Evolutionary conservation across 305 asterid genomes (phyloP).

Genomic region (Solanum hybrid): DNA sequence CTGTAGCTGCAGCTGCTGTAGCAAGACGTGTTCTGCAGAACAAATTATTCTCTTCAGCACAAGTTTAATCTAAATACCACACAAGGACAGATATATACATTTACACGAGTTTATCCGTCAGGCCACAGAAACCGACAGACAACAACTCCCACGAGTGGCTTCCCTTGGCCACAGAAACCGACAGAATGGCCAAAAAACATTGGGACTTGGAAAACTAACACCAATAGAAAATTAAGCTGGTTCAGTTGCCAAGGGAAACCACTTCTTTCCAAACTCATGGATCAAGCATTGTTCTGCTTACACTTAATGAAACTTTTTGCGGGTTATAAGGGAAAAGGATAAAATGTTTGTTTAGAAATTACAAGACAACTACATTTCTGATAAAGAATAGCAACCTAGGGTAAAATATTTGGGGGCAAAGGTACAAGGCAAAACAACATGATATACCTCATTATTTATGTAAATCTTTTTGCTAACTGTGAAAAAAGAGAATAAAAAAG

Average conservation of each 20-base stretch:
- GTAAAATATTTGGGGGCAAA: not conserved
- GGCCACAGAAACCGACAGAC: not conserved
- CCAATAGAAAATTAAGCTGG: not conserved
- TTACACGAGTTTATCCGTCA: not conserved
- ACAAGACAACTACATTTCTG: not conserved
- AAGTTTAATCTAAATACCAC: not conserved
- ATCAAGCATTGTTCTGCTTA: not conserved
- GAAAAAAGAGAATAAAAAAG: not conserved
- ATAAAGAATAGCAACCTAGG: not conserved
- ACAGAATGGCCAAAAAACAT: not conserved
- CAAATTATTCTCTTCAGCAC: not conserved
- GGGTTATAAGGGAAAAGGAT: not conserved
- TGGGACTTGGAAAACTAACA: not conserved
- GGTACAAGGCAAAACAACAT: not conserved
- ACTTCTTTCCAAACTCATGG: not conserved
- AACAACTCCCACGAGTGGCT: not conserved
- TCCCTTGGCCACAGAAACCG: not conserved
- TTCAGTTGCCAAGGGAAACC: not conserved
- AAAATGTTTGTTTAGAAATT: not conserved
- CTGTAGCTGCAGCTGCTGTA: conserved; percentile 36
- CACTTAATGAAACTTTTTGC: not conserved
- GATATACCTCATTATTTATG: not conserved
- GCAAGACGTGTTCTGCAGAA: conserved; percentile 69
- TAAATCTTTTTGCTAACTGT: not conserved
- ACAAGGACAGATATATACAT: not conserved